phyloP scores from a whole-genome alignment of 768 basidiomycete genomes.

The Roridomyces roridus region DNA sequence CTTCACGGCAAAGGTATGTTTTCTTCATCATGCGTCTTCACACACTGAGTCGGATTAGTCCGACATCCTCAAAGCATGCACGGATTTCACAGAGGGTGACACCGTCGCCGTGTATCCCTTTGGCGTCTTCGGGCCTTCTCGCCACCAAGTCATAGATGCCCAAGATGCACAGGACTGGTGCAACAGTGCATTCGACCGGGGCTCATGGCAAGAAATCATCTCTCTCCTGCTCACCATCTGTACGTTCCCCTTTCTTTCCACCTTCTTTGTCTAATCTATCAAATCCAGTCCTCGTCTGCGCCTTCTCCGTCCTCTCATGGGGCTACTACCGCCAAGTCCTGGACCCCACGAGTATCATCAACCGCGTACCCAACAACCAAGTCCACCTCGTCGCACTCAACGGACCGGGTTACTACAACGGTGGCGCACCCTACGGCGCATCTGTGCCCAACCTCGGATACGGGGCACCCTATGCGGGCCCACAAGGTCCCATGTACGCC shows the following conservation, averaged over 20 bases:
- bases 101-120: conserved; percentile 42
- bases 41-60: conserved; percentile 40
- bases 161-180: conserved; percentile 68
- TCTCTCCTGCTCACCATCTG: conserved; percentile 63
- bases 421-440: conserved; percentile 50
- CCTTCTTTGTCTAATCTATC: background rate
- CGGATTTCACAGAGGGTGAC: conserved; percentile 39
- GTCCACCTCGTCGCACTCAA: conserved; percentile 41
- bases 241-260: conserved; percentile 40
- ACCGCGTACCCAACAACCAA: conserved; percentile 55
- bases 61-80: conserved; percentile 65
- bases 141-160: conserved; percentile 33
- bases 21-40: background rate
- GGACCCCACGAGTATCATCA: conserved; percentile 66
- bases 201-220: conserved; percentile 74
- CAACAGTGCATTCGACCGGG: conserved; percentile 58
- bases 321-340: conserved; percentile 77
- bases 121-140: conserved; percentile 60
- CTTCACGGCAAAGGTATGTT: conserved; percentile 66
- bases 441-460: conserved; percentile 11
- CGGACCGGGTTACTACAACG: conserved; percentile 57
- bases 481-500: conserved; percentile 40
- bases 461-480: conserved; percentile 24
- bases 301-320: conserved; percentile 74
- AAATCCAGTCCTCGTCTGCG: conserved; percentile 53